A percentile compares a stretch with the other conserved stretches of the same genome.
phyloP scores from a whole-genome alignment of 768 basidiomycete genomes.

The Mycena vulgaris region DNA sequence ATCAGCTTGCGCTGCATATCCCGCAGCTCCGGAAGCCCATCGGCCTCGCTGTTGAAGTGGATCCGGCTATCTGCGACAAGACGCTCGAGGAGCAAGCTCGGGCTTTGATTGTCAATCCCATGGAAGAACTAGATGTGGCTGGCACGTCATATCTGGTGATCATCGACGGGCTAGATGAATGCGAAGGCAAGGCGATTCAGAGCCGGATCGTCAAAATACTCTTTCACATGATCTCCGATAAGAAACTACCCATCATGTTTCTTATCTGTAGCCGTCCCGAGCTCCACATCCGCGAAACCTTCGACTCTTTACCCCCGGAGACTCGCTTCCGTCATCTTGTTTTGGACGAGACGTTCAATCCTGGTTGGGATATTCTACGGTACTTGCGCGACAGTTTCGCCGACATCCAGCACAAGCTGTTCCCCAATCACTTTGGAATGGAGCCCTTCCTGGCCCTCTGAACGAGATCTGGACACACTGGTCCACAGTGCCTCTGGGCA shows the following conservation, averaged over 20 bases:
- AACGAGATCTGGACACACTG: slow-evolving; percentile 15
- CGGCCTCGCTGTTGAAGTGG: neutral
- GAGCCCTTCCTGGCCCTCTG: slow-evolving; percentile 27
- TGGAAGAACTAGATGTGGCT: neutral
- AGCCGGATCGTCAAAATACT: neutral
- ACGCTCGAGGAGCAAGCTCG: neutral
- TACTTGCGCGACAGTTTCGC: too few species aligned
- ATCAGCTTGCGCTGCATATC: slow-evolving; percentile 9
- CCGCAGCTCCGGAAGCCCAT: neutral
- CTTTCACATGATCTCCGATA: neutral
- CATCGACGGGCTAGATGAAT: too few species aligned
- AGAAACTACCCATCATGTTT: too few species aligned
- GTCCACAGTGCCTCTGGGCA: too few species aligned
- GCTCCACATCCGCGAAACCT: slow-evolving; percentile 6
- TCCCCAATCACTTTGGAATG: neutral
- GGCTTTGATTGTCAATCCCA: neutral
- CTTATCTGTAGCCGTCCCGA: slow-evolving; percentile 16
- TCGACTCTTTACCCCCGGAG: too few species aligned
- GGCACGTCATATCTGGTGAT: neutral
- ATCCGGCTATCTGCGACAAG: slow-evolving; percentile 11
- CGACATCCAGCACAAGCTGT: neutral
- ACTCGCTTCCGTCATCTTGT: too few species aligned
- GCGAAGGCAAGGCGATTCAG: too few species aligned
- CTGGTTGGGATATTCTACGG: too few species aligned
- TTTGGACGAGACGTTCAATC: too few species aligned